phyloP scores from a whole-genome alignment of 305 asterid species.

The Andrographis paniculata region DNA sequence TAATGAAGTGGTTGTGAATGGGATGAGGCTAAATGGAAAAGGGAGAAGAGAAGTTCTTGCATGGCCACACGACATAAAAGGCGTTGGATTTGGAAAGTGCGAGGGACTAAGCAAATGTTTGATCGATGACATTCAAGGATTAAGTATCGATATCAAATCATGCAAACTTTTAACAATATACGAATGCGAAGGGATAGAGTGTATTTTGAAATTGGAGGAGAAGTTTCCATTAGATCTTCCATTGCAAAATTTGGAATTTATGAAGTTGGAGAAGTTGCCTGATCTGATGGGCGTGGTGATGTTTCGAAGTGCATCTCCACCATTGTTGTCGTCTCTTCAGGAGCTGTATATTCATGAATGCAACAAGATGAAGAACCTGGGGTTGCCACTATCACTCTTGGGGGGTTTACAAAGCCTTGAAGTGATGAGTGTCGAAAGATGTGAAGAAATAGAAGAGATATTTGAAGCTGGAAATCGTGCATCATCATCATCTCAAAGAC shows the following conservation, averaged over 20 bases:
- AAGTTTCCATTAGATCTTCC: too few relatives aligned
- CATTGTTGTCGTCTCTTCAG: background rate
- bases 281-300: background rate
- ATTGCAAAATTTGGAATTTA: background rate
- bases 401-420: constrained; percentile 6
- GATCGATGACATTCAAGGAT: background rate
- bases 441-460: too few relatives aligned
- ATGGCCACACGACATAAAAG: background rate
- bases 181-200: constrained; percentile 1
- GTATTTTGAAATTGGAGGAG: background rate
- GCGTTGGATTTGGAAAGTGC: too few relatives aligned
- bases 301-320: background rate
- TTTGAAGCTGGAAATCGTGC: background rate
- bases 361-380: too few relatives aligned
- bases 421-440: too few relatives aligned
- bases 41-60: background rate
- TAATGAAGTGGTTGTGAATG: too few relatives aligned
- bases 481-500: background rate
- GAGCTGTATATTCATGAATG: too few relatives aligned
- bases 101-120: too few relatives aligned
- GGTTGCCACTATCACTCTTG: too few relatives aligned
- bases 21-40: too few relatives aligned
- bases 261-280: background rate
- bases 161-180: background rate
- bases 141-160: background rate